Percentiles rank a stretch among this genome's conserved stretches.
Conservation (phyloP, 345 rosid genomes). For the Moricandia arvensis region DNA sequence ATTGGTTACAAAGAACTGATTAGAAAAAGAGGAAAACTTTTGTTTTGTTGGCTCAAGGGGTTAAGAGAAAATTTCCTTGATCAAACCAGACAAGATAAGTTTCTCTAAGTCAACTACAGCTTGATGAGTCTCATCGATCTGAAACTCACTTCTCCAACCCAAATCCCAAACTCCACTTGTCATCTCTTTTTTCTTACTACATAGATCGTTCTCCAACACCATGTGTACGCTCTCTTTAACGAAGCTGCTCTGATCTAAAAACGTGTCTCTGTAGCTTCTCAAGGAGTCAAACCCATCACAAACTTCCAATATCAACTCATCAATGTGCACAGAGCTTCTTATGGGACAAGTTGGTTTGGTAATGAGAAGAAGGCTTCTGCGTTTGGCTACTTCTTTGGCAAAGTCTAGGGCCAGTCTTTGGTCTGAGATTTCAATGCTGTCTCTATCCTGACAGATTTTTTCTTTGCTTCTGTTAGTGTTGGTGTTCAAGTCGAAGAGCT, state of each 20-base stretch:
- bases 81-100: no score
- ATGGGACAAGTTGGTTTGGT: constrained; percentile 10
- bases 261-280: constrained; percentile 40
- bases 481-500: constrained; percentile 46
- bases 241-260: constrained; percentile 28
- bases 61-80: neutral
- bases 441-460: neutral
- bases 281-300: constrained; percentile 49
- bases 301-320: constrained; percentile 57
- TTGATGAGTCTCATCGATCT: constrained; percentile 50
- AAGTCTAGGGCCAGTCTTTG: constrained; percentile 56
- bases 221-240: constrained; percentile 39
- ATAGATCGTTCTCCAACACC: constrained; percentile 58
- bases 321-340: constrained; percentile 43
- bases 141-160: constrained; percentile 71
- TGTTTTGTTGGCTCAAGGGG: constrained; percentile 4
- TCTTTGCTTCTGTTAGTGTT: constrained; percentile 20
- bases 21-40: neutral
- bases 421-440: constrained; percentile 22
- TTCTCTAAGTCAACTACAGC: constrained; percentile 32
- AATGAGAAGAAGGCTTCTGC: constrained; percentile 45
- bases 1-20: constrained; percentile 11
- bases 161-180: constrained; percentile 64
- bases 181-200: constrained; percentile 43
- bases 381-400: constrained; percentile 58